phyloP scores from a whole-genome alignment of 768 basidiomycete species.

The Pleurotus tuoliensis region DNA sequence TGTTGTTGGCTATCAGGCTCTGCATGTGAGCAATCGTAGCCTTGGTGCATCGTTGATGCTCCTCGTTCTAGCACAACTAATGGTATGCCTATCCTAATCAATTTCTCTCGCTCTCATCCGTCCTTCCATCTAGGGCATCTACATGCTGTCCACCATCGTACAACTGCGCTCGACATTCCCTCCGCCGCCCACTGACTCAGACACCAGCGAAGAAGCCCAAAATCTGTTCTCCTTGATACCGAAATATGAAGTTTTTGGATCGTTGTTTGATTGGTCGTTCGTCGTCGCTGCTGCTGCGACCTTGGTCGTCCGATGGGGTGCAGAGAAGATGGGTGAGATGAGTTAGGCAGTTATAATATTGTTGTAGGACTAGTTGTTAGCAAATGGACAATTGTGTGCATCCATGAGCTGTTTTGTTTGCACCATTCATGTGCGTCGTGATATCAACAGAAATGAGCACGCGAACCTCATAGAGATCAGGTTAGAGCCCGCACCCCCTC shows the following conservation, averaged over 20 bases:
- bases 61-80: slow-evolving; percentile 74
- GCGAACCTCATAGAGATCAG: no score
- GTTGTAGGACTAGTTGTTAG: neutral
- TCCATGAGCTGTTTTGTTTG: no score
- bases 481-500: no score
- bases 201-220: neutral
- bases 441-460: no score
- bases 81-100: slow-evolving; percentile 44
- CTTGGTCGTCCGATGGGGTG: slow-evolving; percentile 51
- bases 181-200: slow-evolving; percentile 34
- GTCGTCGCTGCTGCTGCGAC: slow-evolving; percentile 52
- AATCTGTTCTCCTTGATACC: slow-evolving; percentile 75
- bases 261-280: slow-evolving; percentile 73
- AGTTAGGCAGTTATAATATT: slow-evolving; percentile 1
- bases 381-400: no score
- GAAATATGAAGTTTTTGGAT: slow-evolving; percentile 67
- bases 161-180: slow-evolving; percentile 83
- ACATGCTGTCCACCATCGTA: slow-evolving; percentile 77
- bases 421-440: no score
- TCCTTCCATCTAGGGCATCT: slow-evolving; percentile 55
- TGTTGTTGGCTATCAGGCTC: slow-evolving; percentile 30
- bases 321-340: slow-evolving; percentile 36
- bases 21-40: slow-evolving; percentile 64
- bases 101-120: neutral
- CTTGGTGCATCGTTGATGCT: slow-evolving; percentile 75